Base-by-base conservation (phyloP, 495 filamentous ascomycete species). In the Entonaema liquescens region DNA sequence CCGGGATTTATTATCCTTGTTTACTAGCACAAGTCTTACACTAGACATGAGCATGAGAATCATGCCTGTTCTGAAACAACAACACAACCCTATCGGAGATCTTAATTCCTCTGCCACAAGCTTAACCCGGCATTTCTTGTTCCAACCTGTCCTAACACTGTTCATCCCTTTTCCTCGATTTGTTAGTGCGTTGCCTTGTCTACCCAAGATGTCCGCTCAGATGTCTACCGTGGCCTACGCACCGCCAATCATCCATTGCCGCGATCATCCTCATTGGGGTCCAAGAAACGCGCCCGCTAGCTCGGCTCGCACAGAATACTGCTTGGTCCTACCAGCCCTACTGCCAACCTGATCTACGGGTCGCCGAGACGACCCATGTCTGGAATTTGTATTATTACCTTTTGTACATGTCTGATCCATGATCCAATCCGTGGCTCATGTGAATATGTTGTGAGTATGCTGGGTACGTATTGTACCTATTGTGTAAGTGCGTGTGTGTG, bases 231-330 rank as follows among this genome's bases (percentile, higher is more conserved):
- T 59, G 61, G 69, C 40, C 28, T 52, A 9, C 58, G 49, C 64
- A 67, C 57, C 60, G 59, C 74, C 72, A 74, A 74, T 72, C 72
- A 72, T 58, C 72, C 68, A 76, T 40, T 74, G 74, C 74, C 74
- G 74, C 65, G 65, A 73, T 65, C 70, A 28, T 44, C 70, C 12
- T 35, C 33, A 57, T 62, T 36, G 28, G 58, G 50, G 40, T 28
- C 65, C 33, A 54, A 53, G 65, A 58, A 66, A 62, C 55, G 60
- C 23, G 55, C 53, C 59, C 57, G 70, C 61, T 67, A 67, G 66
- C 58, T 66, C 66, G 71, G 61, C 61, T 69, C 58, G 25, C 66
- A 68, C 64, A 60, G 50, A 60, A 44, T 28, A n/a, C 29, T 59
- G 31, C 36, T 17, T 55, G 53, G 60, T 72, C 64, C 65, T 72